Conservation (phyloP, 83 land plant species). For the Picea engelmannii region DNA sequence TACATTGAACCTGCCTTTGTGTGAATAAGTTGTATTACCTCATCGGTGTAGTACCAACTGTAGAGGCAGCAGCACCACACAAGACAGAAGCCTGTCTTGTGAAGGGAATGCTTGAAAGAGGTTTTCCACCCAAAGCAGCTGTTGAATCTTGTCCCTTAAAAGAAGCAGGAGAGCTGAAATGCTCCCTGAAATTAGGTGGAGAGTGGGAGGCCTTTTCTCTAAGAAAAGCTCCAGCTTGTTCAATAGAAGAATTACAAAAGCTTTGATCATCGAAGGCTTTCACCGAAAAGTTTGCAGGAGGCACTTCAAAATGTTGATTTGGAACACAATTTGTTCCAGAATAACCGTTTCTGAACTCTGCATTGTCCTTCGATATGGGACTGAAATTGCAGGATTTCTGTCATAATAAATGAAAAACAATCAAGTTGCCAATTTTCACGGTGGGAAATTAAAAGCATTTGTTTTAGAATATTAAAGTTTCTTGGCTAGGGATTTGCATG, state of each 20-base stretch:
- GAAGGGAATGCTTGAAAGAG: neutral
- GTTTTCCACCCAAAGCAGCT: neutral
- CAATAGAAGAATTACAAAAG: neutral
- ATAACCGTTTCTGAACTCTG: neutral
- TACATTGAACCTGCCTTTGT: no score
- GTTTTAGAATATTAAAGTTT: neutral
- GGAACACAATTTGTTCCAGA: slow-evolving; percentile 8
- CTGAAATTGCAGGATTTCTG: slow-evolving; percentile 7
- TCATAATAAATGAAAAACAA: neutral
- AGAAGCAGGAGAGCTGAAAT: neutral
- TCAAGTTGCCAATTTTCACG: neutral
- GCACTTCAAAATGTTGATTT: slow-evolving; percentile 13
- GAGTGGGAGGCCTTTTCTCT: neutral
- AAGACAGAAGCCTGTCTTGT: neutral
- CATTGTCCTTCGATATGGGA: neutral
- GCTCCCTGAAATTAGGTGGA: neutral
- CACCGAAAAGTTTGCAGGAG: neutral
- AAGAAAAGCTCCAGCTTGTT: neutral
- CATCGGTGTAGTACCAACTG: neutral
- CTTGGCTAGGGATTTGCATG: neutral
- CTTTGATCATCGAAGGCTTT: neutral
- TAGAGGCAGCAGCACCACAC: slow-evolving; percentile 7
- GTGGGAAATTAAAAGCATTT: neutral
- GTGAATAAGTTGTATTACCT: neutral
- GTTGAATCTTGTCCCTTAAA: neutral